Percentiles rank a stretch among this genome's conserved stretches.
These are phyloP conservation scores for Periconia sp. DNA, from an alignment of 2,329 filamentous ascomycete genomes.

Conservation along the genomic window DNA sequence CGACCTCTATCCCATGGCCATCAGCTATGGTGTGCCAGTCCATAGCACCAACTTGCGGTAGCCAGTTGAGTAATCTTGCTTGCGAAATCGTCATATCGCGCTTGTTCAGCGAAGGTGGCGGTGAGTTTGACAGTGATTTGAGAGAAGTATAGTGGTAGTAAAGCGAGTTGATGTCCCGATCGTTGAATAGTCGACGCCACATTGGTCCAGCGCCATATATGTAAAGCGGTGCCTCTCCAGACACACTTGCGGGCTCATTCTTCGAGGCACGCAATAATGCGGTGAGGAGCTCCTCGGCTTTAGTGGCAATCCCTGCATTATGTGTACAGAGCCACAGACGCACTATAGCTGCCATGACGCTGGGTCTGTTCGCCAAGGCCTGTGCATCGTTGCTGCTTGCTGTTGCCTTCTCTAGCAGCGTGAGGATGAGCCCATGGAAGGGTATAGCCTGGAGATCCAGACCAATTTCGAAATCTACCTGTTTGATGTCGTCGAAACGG, in stretches of 20 bases:
- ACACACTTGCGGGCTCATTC: constrained; percentile 49
- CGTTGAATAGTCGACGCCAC: constrained; percentile 67
- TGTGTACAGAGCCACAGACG: constrained; percentile 64
- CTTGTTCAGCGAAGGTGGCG: constrained; percentile 50
- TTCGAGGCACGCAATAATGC: constrained; percentile 57
- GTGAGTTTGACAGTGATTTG: constrained; percentile 37
- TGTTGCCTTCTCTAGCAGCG: constrained; percentile 63
- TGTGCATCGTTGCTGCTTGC: constrained; percentile 60
- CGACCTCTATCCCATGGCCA: constrained; percentile 60
- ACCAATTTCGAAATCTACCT: constrained; percentile 62
- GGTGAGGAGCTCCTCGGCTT: constrained; percentile 60
- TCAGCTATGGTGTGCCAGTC: constrained; percentile 61
- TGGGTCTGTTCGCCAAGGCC: constrained; percentile 62
- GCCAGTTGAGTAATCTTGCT: constrained; percentile 64
- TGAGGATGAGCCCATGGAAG: constrained; percentile 63
- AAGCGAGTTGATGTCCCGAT: constrained; percentile 63
- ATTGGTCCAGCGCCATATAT: constrained; percentile 51
- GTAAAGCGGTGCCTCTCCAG: constrained; percentile 29
- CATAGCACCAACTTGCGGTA: constrained; percentile 59
- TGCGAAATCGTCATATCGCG: constrained; percentile 65
- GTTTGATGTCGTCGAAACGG: constrained; percentile 49
- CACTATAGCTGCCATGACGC: constrained; percentile 61
- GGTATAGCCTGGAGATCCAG: constrained; percentile 56
- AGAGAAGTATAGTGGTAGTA: constrained; percentile 63
- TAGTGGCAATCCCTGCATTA: constrained; percentile 61